phyloP scores from a whole-genome alignment of 2,329 filamentous ascomycete genomes.

The Diaporthe ilicicola region DNA sequence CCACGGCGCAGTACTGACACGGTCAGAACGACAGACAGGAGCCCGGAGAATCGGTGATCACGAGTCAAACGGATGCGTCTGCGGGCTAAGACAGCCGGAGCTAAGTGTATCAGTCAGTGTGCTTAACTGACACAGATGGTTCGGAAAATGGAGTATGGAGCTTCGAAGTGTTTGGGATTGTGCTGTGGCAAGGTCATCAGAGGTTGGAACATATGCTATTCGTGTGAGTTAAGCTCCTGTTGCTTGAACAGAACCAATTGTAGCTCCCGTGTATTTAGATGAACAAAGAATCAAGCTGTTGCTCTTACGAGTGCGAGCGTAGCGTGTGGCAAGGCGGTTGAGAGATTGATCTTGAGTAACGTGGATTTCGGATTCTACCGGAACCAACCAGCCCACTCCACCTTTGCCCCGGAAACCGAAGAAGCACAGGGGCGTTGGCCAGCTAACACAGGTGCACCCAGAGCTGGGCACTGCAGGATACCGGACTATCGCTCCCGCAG shows the following conservation, averaged over 20 bases:
- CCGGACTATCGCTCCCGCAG: not conserved
- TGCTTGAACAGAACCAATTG: not conserved
- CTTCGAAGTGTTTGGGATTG: not conserved
- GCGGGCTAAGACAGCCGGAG: not conserved
- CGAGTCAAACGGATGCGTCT: not conserved
- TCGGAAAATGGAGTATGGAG: not conserved
- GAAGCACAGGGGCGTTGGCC: not conserved
- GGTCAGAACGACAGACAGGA: not conserved
- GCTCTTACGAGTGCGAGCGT: not conserved
- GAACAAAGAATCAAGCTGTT: not conserved
- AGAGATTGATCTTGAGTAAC: not conserved
- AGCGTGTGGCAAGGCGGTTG: not conserved
- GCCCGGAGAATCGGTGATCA: not conserved
- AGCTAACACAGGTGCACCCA: not conserved
- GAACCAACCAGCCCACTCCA: constrained; percentile 22
- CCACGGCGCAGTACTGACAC: not conserved
- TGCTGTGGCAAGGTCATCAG: not conserved
- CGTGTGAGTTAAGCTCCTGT: not conserved
- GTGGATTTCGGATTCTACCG: constrained; percentile 14
- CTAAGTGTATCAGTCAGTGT: not conserved
- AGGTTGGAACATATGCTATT: not conserved
- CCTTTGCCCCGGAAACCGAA: constrained; percentile 1
- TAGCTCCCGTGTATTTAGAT: not conserved
- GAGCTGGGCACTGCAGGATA: not conserved
- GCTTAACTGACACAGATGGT: too few relatives aligned